Base-by-base conservation (phyloP, 768 basidiomycete genomes). In the Lentinula edodes region DNA sequence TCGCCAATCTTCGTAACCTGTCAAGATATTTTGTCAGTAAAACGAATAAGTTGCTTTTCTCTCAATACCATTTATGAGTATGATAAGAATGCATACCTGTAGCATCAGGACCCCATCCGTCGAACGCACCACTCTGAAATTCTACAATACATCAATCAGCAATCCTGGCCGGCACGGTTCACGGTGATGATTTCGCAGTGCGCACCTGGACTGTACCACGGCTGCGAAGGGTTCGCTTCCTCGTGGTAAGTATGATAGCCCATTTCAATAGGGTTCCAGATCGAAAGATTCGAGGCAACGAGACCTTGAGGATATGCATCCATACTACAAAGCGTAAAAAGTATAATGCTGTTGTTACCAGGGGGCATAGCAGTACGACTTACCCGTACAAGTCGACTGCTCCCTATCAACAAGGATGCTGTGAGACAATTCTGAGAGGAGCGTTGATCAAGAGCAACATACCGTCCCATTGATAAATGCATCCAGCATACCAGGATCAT, bases 261-360 rank as follows among this genome's bases (percentile, higher is more conserved):
- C 2, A 82, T 81, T 0, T 76, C 75, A 18, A 93, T 82, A 2
- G 81, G 81, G 10, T 69, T 80, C 91, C 91, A 93, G 0, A 64
- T 68, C 1, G 76, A 75, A 2, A 91, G 89, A 63, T 89, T 80
- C 0, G 89, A 89, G 68, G 91, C 92, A 66, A 92, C 91, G 66
- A 91, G 92, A 0, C 80, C 76, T 76, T 92, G 89, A 1, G 90
- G 89, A 62, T 92, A 92, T 0, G 83, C 80, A 66, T 91, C 91
- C 63, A 86, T 68, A 15, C 83, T 82, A 57, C 41, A 61, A 23
- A 23, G 34, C 43, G 35, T 16, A 18, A n/a, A 45, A n/a, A 7
- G 18, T n/a, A 45, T n/a, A 6, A 20, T 43, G 42, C 60, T 35
- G 52, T 34, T 23, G 63, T 48, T 63, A 56, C 45, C 20, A 6